Base-by-base conservation (phyloP, 2,329 filamentous ascomycete species). In the Diaporthe nobilis region DNA sequence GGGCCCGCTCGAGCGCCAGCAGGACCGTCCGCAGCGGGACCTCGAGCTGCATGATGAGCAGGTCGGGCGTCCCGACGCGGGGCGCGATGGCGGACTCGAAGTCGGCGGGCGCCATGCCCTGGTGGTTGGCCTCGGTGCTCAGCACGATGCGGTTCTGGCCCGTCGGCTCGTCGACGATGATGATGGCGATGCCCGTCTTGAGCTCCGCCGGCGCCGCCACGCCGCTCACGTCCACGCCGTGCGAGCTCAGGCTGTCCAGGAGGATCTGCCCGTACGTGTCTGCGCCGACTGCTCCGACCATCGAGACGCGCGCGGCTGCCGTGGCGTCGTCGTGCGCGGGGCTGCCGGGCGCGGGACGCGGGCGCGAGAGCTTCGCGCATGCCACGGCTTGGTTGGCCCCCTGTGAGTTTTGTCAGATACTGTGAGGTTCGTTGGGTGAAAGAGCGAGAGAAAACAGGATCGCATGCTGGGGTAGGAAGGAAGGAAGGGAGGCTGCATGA, bases 361-460 rank as follows among this genome's bases (percentile, higher is more conserved):
- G 81, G 65, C 93, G 90, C 1, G 94, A 97, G 70, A 97, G 90
- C 78, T 96, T 94, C 70, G 93, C 94, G 85, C 94, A 95, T 34
- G 95, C 95, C 74, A 98, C 94, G 76, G 95, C 96, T 87, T 98
- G 96, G 87, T 98, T 98, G 77, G 96, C 95, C 78, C 96, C 96
- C 76, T 77, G 73, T 39, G 25, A n/a, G n/a, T 5, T 7, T 22
- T 57, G 65, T 75, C 57, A 71, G 65, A 31, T 25, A 17, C 20
- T 55, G 15, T 13, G 8, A 9, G 28, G 9, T 44, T 31, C 31
- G 31, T 31, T 9, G n/a, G 25, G 31, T 0, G 3, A 5, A 17
- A 4, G 25, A 0, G 15, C 0, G 25, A 31, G 6, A 44, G 12
- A 1, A 3, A 17, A 4, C 4, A 10, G 6, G 2, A n/a, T 22